phyloP scores from a whole-genome alignment of 164 flowering plant genomes.

The Magnolia officinalis region DNA sequence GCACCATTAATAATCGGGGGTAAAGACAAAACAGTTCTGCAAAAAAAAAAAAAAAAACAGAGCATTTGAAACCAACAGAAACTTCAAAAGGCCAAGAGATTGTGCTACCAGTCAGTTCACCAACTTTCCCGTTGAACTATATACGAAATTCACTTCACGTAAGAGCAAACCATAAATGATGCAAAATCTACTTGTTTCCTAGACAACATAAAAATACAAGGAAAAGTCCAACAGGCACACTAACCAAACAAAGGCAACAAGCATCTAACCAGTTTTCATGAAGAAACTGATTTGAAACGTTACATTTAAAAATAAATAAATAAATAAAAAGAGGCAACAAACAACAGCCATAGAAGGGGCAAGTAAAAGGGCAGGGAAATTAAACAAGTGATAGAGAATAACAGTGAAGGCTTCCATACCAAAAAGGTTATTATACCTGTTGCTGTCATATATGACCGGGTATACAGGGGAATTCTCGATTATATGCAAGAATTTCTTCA shows the following conservation, averaged over 20 bases:
- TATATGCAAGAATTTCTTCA: slow-evolving; percentile 95
- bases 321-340: background rate
- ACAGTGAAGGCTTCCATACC: background rate
- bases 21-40: slow-evolving; percentile 88
- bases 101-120: background rate
- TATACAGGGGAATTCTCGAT: slow-evolving; percentile 83
- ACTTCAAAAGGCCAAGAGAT: background rate
- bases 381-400: background rate
- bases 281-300: background rate
- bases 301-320: background rate
- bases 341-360: background rate
- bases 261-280: background rate
- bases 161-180: background rate
- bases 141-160: background rate
- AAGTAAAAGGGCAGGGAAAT: background rate
- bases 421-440: slow-evolving; percentile 48
- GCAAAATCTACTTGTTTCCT: background rate
- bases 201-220: too few relatives aligned
- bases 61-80: background rate
- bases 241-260: background rate
- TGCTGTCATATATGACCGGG: slow-evolving; percentile 76
- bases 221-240: background rate
- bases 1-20: slow-evolving; percentile 97
- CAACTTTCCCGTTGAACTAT: background rate
- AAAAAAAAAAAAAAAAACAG: slow-evolving; percentile 8